Percentiles rank a stretch among this genome's conserved stretches.
These are phyloP conservation scores for Euphorbia lathyris DNA, from an alignment of 345 rosid genomes.

Conservation along the genomic window DNA sequence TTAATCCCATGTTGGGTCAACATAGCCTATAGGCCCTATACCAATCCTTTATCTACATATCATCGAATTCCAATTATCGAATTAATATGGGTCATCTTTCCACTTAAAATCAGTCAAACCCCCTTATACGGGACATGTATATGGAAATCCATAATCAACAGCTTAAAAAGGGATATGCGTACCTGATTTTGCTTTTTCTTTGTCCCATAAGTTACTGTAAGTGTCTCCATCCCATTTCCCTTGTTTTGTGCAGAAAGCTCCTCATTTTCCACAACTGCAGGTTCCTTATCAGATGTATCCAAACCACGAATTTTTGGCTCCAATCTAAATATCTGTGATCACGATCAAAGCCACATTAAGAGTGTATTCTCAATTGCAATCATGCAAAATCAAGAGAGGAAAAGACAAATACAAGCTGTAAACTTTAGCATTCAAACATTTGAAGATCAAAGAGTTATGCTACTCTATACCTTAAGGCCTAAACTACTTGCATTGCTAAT, in stretches of 20 bases:
- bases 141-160: not conserved
- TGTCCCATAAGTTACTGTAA: slow-evolving; percentile 37
- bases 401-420: too few species aligned
- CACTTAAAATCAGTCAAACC: not conserved
- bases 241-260: slow-evolving; percentile 34
- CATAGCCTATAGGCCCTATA: too few species aligned
- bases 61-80: not conserved
- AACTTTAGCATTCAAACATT: not conserved
- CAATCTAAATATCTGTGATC: slow-evolving; percentile 62
- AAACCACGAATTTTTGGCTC: slow-evolving; percentile 45
- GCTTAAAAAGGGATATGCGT: slow-evolving; percentile 12
- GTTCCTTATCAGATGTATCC: slow-evolving; percentile 35
- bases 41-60: not conserved
- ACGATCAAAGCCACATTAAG: not conserved
- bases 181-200: slow-evolving; percentile 48
- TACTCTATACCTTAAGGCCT: not conserved
- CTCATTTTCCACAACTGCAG: slow-evolving; percentile 15
- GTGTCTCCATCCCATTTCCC: slow-evolving; percentile 19
- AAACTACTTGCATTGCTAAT: not conserved
- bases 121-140: not conserved
- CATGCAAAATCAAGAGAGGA: not conserved
- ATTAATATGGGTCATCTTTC: not conserved
- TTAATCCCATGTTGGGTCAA: not conserved
- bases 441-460: not conserved
- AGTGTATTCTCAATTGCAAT: not conserved